Percentiles rank a stretch among this genome's conserved stretches.
Evolutionary conservation across 805 yeast genomes (phyloP).

Genomic region (Saccharomycopsis vini): DNA sequence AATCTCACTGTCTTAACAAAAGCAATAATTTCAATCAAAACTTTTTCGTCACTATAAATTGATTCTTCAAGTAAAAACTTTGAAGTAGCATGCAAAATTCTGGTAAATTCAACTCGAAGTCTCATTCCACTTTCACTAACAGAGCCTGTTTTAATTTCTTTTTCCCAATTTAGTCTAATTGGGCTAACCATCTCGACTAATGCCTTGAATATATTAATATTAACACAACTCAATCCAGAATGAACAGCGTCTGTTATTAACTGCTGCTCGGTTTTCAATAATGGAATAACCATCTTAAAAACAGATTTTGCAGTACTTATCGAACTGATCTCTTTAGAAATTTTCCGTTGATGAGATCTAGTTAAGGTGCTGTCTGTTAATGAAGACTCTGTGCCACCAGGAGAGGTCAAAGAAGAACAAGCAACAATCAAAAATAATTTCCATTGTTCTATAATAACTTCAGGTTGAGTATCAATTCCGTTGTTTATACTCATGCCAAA

Average conservation of each 20-base stretch:
- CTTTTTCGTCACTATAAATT: constrained; percentile 58
- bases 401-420: constrained; percentile 82
- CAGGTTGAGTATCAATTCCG: constrained; percentile 41
- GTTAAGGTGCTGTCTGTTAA: constrained; percentile 34
- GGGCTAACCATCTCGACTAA: constrained; percentile 68
- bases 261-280: constrained; percentile 60
- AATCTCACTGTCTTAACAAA: constrained; percentile 54
- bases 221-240: constrained; percentile 81
- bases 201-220: constrained; percentile 79
- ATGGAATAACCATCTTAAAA: constrained; percentile 78
- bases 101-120: constrained; percentile 67
- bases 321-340: constrained; percentile 44
- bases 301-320: constrained; percentile 89
- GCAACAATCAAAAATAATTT: constrained; percentile 82
- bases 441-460: constrained; percentile 76
- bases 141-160: constrained; percentile 26
- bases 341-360: constrained; percentile 1
- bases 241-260: constrained; percentile 78
- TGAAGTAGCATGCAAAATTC: constrained; percentile 63
- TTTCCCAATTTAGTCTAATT: constrained; percentile 45
- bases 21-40: constrained; percentile 51
- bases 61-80: constrained; percentile 44
- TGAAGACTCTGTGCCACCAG: constrained; percentile 68
- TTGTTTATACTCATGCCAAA: constrained; percentile 10
- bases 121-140: constrained; percentile 29